Base-by-base conservation (phyloP, 176 grass and related monocot species). In the Cenchrus americanus region DNA sequence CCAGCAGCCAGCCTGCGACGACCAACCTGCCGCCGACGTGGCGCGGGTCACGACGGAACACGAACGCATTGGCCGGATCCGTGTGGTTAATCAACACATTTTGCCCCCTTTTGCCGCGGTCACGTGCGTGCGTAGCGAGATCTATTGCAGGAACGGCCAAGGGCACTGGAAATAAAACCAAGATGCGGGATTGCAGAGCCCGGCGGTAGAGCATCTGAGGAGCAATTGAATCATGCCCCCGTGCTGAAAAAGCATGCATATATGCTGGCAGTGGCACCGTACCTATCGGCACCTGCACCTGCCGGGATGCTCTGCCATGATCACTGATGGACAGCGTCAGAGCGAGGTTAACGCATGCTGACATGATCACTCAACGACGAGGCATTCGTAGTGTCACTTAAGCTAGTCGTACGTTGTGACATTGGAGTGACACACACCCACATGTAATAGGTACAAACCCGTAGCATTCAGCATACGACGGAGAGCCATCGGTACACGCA, bases 21-120 rank as follows among this genome's bases (percentile, higher is more conserved):
- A 21, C 19, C 86, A 57, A 12, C 24, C 23, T 48, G 78, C 73
- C 15, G 79, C 40, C 79, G 79, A 50, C 58, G 83, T 86, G 79
- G 54, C 55, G 0, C 5, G 14, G 5, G 65, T 1, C 64, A 78
- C 77, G 76, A 64, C 23, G 5, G 49, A 4, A 6, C 48, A 70
- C 40, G 57, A 17, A 75, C 48, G 46, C 55, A 11, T 72, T 72
- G 64, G 34, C 52, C 66, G 62, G 72, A 64, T 73, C 55, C 32
- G 46, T n/a, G 18, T 78, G 83, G 34, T 37, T 37, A 37, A 37
- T 5, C 34, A 37, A 37, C 34, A 14, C 82, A 22, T 44, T 13
- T 13, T 30, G 46, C 41, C 48, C 26, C 8, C 54, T 62, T 27
- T 27, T 82, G 57, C 46, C 72, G 13, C 15, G 64, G 48, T 53